phyloP scores from a whole-genome alignment of 2,329 filamentous ascomycete species.

The Stachybotrys elegans region DNA sequence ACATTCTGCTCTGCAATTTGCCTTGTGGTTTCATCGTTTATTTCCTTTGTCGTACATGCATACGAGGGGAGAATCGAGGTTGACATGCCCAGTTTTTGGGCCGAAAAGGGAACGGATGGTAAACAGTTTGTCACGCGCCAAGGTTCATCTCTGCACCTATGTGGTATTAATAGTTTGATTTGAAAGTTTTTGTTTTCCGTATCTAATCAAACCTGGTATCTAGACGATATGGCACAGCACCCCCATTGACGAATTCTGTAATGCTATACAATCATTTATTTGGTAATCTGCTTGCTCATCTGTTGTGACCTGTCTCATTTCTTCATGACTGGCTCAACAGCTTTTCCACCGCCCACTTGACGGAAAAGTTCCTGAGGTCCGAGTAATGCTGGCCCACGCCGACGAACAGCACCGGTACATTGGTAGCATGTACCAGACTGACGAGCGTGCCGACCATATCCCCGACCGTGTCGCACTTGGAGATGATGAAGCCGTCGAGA shows the following conservation, averaged over 20 bases:
- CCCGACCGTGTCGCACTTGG: constrained; percentile 98
- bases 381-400: constrained; percentile 68
- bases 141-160: too few relatives aligned
- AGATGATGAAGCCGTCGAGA: constrained; percentile 96
- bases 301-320: not conserved
- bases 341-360: constrained; percentile 65
- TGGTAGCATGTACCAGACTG: constrained; percentile 94
- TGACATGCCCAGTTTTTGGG: too few relatives aligned
- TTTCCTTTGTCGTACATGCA: not conserved
- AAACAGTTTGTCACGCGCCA: too few relatives aligned
- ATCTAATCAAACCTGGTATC: too few relatives aligned
- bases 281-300: too few relatives aligned
- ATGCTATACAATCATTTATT: too few relatives aligned
- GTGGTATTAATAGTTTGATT: too few relatives aligned
- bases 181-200: too few relatives aligned
- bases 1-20: not conserved
- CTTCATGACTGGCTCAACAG: constrained; percentile 46
- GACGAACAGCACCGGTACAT: constrained; percentile 91
- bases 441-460: constrained; percentile 97
- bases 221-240: too few relatives aligned
- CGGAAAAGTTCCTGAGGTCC: constrained; percentile 63
- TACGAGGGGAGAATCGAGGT: not conserved
- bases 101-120: too few relatives aligned
- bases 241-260: not conserved
- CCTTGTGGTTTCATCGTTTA: not conserved